Percentiles rank a stretch among this genome's conserved stretches.
phyloP scores from a whole-genome alignment of 208 protist species.

The Trypanosoma congolense region DNA sequence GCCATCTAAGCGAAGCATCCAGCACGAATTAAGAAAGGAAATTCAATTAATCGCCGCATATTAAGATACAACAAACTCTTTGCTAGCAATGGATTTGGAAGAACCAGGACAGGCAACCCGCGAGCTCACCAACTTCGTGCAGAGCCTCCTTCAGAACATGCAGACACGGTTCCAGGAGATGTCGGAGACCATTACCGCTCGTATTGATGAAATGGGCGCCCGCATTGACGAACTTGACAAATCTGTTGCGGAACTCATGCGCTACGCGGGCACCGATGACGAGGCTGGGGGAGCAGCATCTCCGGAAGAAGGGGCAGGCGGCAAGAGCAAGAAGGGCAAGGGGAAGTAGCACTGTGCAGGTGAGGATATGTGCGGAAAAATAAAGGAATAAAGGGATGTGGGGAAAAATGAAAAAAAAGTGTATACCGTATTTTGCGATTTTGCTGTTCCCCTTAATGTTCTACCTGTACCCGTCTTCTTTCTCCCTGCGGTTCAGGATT shows the following conservation, averaged over 20 bases:
- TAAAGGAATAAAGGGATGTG: too few species aligned
- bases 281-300: constrained; percentile 35
- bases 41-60: constrained; percentile 3
- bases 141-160: constrained; percentile 93
- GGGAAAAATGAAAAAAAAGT: too few species aligned
- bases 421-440: too few species aligned
- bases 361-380: too few species aligned
- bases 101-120: constrained; percentile 58
- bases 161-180: constrained; percentile 94
- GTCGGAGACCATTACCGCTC: constrained; percentile 89
- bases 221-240: constrained; percentile 93
- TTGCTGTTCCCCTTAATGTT: too few species aligned
- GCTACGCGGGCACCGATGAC: constrained; percentile 88
- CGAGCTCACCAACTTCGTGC: constrained; percentile 91
- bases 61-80: constrained; percentile 1
- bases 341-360: constrained; percentile 6
- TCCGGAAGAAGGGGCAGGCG: background rate
- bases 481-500: too few species aligned
- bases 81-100: constrained; percentile 6
- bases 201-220: constrained; percentile 93
- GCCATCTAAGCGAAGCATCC: too few species aligned
- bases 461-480: too few species aligned
- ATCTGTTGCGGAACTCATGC: constrained; percentile 93
- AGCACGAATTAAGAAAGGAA: too few species aligned
- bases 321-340: background rate